Conservation (phyloP, 164 flowering plant genomes). For the Hamamelis virginiana region DNA sequence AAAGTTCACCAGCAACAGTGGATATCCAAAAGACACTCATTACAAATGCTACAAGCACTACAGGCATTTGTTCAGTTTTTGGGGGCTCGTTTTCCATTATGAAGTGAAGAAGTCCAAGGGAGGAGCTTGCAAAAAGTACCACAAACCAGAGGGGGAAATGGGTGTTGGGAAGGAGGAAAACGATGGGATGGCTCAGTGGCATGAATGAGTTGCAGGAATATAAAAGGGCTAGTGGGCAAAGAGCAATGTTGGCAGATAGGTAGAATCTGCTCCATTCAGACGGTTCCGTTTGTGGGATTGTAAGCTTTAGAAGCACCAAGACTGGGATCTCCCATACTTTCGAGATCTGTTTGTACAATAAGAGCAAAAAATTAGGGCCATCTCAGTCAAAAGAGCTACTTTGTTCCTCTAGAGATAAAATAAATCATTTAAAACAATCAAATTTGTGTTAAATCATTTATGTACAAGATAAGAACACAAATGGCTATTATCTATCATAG, state of each 20-base stretch:
- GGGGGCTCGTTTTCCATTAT: conserved; percentile 80
- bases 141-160: conserved; percentile 89
- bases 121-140: conserved; percentile 59
- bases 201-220: conserved; percentile 77
- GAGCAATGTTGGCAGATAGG: conserved; percentile 70
- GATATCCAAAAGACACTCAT: conserved; percentile 99
- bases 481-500: too few relatives aligned
- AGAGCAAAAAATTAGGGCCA: conserved; percentile 9
- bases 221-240: conserved; percentile 80
- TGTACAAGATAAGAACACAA: too few relatives aligned
- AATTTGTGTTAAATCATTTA: too few relatives aligned
- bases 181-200: conserved; percentile 66
- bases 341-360: conserved; percentile 48
- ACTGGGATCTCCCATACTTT: conserved; percentile 75
- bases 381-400: neutral
- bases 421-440: too few relatives aligned
- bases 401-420: neutral
- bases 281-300: conserved; percentile 73
- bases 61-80: conserved; percentile 57
- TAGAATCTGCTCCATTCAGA: conserved; percentile 88
- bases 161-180: conserved; percentile 62
- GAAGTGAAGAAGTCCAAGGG: conserved; percentile 69
- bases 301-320: conserved; percentile 62
- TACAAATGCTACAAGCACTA: conserved; percentile 64
- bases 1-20: conserved; percentile 84